phyloP scores from a whole-genome alignment of 257 asterid genomes.

The Solanum lycopersicoides region DNA sequence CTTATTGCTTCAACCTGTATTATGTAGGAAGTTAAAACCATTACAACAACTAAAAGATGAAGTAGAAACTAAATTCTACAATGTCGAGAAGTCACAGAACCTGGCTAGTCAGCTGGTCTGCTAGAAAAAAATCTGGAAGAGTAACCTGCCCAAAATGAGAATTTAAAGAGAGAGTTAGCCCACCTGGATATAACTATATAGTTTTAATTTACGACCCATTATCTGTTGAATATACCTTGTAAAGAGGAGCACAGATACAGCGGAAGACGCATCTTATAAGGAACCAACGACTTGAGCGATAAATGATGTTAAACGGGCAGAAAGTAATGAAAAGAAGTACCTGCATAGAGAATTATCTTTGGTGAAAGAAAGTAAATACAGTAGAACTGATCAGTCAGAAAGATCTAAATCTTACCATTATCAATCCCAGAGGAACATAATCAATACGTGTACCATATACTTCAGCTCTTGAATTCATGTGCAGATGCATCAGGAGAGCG shows the following conservation, averaged over 20 bases:
- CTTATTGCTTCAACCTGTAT: constrained; percentile 71
- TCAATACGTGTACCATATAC: constrained; percentile 33
- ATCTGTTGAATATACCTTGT: constrained; percentile 30
- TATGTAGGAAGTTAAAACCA: constrained; percentile 8
- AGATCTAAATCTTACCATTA: constrained; percentile 34
- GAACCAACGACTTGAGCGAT: constrained; percentile 63
- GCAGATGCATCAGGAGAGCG: constrained; percentile 58
- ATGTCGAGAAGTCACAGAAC: constrained; percentile 18
- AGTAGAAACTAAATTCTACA: neutral
- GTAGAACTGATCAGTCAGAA: neutral
- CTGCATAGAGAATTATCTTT: constrained; percentile 20
- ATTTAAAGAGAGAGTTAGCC: neutral
- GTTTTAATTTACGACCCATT: neutral
- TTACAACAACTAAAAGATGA: neutral
- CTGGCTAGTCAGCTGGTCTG: constrained; percentile 84
- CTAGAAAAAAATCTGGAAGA: constrained; percentile 65
- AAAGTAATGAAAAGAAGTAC: constrained; percentile 34
- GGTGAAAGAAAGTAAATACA: neutral
- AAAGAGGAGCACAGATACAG: constrained; percentile 76
- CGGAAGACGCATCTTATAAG: constrained; percentile 43
- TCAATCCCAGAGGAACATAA: constrained; percentile 61
- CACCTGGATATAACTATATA: neutral
- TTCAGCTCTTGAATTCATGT: constrained; percentile 44
- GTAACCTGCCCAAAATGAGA: constrained; percentile 39
- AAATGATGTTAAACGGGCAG: constrained; percentile 61